Conservation (phyloP, 768 basidiomycete genomes). For the Ephemerocybe angulata region DNA sequence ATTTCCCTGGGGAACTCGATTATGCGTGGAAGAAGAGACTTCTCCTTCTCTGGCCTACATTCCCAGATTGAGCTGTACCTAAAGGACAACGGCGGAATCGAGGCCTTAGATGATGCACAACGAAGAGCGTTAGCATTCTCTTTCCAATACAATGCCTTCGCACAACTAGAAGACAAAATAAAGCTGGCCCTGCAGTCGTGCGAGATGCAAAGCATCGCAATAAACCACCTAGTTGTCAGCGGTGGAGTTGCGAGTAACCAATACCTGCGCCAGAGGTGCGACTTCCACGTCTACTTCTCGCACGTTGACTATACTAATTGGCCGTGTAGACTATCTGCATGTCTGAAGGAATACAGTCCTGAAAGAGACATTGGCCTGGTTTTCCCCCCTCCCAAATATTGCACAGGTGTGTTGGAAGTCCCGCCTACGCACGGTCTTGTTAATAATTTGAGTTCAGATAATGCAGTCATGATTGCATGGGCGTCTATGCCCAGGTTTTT, state of each 20-base stretch:
- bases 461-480: conserved; percentile 97
- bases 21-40: conserved; percentile 30
- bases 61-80: conserved; percentile 64
- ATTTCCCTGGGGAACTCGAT: conserved; percentile 24
- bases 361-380: conserved; percentile 40
- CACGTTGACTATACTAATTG: background rate
- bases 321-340: conserved; percentile 5
- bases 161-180: conserved; percentile 76
- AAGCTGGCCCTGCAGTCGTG: conserved; percentile 48
- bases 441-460: conserved; percentile 50
- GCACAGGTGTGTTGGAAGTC: conserved; percentile 59
- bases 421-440: background rate
- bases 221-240: conserved; percentile 71
- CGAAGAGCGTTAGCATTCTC: conserved; percentile 55
- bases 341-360: conserved; percentile 21
- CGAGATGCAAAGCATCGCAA: conserved; percentile 33
- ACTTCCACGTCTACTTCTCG: background rate
- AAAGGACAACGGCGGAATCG: conserved; percentile 36
- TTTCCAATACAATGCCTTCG: conserved; percentile 71
- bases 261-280: conserved; percentile 63
- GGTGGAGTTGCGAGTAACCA: conserved; percentile 92
- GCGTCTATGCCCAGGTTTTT: conserved; percentile 82
- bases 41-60: conserved; percentile 80
- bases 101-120: conserved; percentile 34
- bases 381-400: conserved; percentile 76